Evolutionary conservation across 257 asterid genomes (phyloP), one percentile per base, ranked within the genome.

Genomic region (Salvia rosmarinus): DNA sequence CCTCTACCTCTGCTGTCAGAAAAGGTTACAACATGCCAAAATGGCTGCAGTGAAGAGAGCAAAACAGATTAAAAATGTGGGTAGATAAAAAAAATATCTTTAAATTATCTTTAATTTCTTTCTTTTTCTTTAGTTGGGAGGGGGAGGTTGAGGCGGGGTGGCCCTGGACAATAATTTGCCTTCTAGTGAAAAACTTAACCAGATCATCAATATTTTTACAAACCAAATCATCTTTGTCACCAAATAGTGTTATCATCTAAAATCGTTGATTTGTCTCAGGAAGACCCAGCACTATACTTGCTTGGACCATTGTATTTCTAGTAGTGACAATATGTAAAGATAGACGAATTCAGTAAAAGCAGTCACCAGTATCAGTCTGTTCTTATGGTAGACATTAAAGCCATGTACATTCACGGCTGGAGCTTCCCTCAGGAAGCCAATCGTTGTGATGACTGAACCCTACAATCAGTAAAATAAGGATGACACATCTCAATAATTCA

Each of bases 371-470:
- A 93, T 89, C 81, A 93, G 80, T 79, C 98, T 88, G 68, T 93
- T 93, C 88, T 85, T 93, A 84, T 93, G 96, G 88, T 93, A 93
- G 80, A 93, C 96, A 82, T 90, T 93, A 82, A 93, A 93, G 79
- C 98, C 98, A 77, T 90, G 97, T 54, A 90, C 32, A 71, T 87
- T 87, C 75, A 89, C 97, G 4, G 64, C 64, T 49, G 97, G 97
- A 78, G 98, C 96, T 76, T 93, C 98, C 86, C 90, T 93, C 70
- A 93, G 74, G 71, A 93, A 93, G 59, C 98, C 98, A 75, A 93
- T 80, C 58, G 98, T 76, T 5, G 98, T 93, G 73, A 86, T 20
- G 25, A 93, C 85, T 17, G 82, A 71, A 56, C 84, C 90, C 98
- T 93, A 85, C 71, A 77, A 68, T 58, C 83, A 72, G 77, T 19